Percentiles rank a stretch among this genome's conserved stretches.
These are phyloP conservation scores for Austropuccinia psidii DNA, from an alignment of 1,284 basidiomycete species.

Conservation along the genomic window DNA sequence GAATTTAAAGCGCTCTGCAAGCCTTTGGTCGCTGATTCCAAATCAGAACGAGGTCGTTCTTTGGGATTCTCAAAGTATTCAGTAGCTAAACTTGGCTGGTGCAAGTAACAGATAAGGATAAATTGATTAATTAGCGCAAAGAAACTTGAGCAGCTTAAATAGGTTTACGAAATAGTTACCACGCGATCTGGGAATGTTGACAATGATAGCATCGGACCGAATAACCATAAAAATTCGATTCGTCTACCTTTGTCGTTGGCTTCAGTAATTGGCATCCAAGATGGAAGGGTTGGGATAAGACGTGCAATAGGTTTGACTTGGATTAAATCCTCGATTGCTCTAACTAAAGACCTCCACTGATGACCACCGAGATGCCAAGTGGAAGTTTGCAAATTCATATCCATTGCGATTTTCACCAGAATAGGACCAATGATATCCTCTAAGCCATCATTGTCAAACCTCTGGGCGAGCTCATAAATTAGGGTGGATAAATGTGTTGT, in stretches of 20 bases:
- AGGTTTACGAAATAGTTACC: background rate
- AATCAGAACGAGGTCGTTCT: slow-evolving; percentile 62
- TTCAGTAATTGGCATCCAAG: slow-evolving; percentile 49
- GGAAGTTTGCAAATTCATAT: background rate
- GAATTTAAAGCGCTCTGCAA: slow-evolving; percentile 70
- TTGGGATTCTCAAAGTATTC: slow-evolving; percentile 76
- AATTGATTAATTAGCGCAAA: background rate
- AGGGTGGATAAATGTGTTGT: slow-evolving; percentile 59
- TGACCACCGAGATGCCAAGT: slow-evolving; percentile 34
- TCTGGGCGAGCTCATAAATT: slow-evolving; percentile 61
- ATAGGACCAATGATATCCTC: slow-evolving; percentile 54
- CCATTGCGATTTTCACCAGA: slow-evolving; percentile 49
- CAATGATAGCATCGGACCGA: slow-evolving; percentile 73
- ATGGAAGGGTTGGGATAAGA: slow-evolving; percentile 23
- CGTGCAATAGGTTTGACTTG: slow-evolving; percentile 21
- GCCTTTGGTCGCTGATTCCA: slow-evolving; percentile 75
- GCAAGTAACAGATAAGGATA: background rate
- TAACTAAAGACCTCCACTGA: slow-evolving; percentile 27
- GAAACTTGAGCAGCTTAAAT: background rate
- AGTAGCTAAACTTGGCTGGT: slow-evolving; percentile 64
- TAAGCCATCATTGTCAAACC: slow-evolving; percentile 58
- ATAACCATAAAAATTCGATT: slow-evolving; percentile 57
- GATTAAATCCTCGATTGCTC: slow-evolving; percentile 28
- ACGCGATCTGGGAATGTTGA: slow-evolving; percentile 62
- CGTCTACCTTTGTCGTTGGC: slow-evolving; percentile 41